Evolutionary conservation across 2,329 filamentous ascomycete species (phyloP).

Genomic region (Penicillium sp.): DNA sequence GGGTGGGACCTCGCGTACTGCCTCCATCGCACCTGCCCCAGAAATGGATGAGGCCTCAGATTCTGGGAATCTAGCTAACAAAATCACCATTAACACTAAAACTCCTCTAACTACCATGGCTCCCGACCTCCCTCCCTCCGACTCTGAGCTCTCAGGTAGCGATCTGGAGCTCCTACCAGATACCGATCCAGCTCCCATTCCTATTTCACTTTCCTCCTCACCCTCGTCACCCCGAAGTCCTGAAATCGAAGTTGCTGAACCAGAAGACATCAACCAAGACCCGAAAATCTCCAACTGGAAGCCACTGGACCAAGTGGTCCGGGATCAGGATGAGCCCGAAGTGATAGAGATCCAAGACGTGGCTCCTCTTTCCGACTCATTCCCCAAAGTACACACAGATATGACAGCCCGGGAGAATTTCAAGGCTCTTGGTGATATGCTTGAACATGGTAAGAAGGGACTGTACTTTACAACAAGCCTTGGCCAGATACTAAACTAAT

Average conservation of each 20-base stretch:
- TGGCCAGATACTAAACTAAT: slow-evolving; percentile 2
- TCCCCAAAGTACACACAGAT: slow-evolving; percentile 35
- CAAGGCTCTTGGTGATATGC: slow-evolving; percentile 29
- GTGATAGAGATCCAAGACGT: slow-evolving; percentile 38
- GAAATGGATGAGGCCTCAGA: slow-evolving; percentile 29
- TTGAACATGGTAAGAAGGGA: slow-evolving; percentile 38
- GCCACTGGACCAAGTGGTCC: slow-evolving; percentile 35
- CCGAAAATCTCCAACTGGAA: slow-evolving; percentile 46
- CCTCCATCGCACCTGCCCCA: slow-evolving; percentile 28
- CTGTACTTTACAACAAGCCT: background rate
- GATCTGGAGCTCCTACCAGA: slow-evolving; percentile 13
- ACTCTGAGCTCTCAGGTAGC: slow-evolving; percentile 8
- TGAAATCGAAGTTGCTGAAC: slow-evolving; percentile 50
- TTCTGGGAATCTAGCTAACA: slow-evolving; percentile 40
- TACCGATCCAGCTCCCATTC: slow-evolving; percentile 23
- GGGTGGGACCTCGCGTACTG: slow-evolving; percentile 24
- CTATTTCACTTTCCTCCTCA: slow-evolving; percentile 45
- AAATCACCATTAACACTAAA: slow-evolving; percentile 50
- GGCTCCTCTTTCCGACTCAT: slow-evolving; percentile 34
- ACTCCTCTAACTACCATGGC: slow-evolving; percentile 30
- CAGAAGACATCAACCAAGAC: slow-evolving; percentile 51
- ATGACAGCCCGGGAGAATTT: slow-evolving; percentile 34
- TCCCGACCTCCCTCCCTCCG: slow-evolving; percentile 11
- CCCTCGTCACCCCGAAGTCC: slow-evolving; percentile 40
- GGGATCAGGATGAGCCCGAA: slow-evolving; percentile 30